These are phyloP conservation scores for Rozella allomycis DNA, from an alignment of 371 early-diverging fungal species.

Conservation along the genomic window DNA sequence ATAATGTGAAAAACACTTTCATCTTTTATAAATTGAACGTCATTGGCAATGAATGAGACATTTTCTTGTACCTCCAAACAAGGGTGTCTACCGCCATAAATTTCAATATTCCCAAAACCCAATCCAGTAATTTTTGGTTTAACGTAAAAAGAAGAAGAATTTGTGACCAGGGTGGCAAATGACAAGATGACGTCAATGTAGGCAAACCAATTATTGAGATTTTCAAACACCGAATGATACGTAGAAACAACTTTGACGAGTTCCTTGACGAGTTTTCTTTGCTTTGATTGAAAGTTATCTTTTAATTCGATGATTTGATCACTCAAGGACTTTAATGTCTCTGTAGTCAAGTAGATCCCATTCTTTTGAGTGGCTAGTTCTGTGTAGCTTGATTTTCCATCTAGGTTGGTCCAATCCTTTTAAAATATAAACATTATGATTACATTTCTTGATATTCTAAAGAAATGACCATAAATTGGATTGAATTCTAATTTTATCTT, in stretches of 20 bases:
- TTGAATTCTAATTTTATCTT: constrained; percentile 75
- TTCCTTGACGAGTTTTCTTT: constrained; percentile 52
- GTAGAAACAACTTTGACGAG: constrained; percentile 52
- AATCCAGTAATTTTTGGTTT: not conserved
- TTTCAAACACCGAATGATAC: not conserved
- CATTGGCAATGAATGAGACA: constrained; percentile 79
- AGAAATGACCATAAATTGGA: constrained; percentile 54
- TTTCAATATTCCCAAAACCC: constrained; percentile 34
- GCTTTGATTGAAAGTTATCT: constrained; percentile 38
- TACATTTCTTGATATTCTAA: constrained; percentile 58
- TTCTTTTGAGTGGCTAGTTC: constrained; percentile 75
- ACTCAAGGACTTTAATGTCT: constrained; percentile 34
- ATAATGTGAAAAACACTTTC: constrained; percentile 4
- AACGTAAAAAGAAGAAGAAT: not conserved
- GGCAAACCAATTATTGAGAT: not conserved
- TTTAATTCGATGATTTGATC: constrained; percentile 23
- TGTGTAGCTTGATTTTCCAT: constrained; percentile 36
- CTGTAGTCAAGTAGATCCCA: constrained; percentile 68
- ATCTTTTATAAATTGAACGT: constrained; percentile 47
- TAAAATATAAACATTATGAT: constrained; percentile 5
- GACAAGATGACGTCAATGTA: not conserved
- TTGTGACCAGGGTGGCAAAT: not conserved
- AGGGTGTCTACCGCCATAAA: constrained; percentile 63
- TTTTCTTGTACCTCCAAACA: constrained; percentile 83
- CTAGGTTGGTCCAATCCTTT: constrained; percentile 37